Percentiles rank a stretch among this genome's conserved stretches.
Evolutionary conservation across 257 asterid species (phyloP).

Genomic region (Avicennia marina): DNA sequence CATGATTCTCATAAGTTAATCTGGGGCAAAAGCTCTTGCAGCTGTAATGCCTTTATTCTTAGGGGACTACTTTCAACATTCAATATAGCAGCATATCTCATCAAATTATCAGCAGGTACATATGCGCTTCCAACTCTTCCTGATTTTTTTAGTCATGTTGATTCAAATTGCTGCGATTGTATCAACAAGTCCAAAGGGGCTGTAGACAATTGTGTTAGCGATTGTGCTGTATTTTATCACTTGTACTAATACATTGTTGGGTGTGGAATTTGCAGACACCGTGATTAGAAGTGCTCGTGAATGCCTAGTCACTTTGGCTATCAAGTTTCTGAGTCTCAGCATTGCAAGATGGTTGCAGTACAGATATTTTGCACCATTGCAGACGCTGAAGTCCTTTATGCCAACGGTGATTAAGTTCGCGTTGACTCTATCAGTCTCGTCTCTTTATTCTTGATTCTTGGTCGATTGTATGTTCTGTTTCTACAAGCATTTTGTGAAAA

Average conservation of each 20-base stretch:
- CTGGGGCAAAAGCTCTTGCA: no score
- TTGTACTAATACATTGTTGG: slow-evolving; percentile 4
- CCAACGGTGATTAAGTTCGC: slow-evolving; percentile 22
- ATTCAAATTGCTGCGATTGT: neutral
- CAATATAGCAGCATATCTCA: no score
- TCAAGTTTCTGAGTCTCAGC: slow-evolving; percentile 30
- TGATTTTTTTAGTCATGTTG: neutral
- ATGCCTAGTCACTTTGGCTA: slow-evolving; percentile 14
- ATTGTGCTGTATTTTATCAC: neutral
- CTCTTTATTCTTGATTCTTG: slow-evolving; percentile 22
- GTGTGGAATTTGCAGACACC: slow-evolving; percentile 14
- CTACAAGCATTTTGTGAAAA: no score
- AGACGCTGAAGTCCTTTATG: slow-evolving; percentile 11
- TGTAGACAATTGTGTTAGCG: neutral
- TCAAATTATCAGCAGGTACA: slow-evolving; percentile 24
- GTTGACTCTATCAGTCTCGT: slow-evolving; percentile 22
- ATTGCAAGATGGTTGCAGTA: slow-evolving; percentile 27
- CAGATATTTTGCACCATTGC: slow-evolving; percentile 26
- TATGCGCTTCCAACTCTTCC: neutral
- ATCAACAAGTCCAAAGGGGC: neutral
- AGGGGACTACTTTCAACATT: no score
- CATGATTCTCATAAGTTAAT: no score
- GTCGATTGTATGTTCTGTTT: neutral
- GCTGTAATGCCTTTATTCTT: no score
- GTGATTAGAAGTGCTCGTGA: slow-evolving; percentile 16